Percentiles rank a stretch among this genome's conserved stretches.
Conservation (phyloP, 169 alveolate species). For the Plasmodium gallinaceum region DNA sequence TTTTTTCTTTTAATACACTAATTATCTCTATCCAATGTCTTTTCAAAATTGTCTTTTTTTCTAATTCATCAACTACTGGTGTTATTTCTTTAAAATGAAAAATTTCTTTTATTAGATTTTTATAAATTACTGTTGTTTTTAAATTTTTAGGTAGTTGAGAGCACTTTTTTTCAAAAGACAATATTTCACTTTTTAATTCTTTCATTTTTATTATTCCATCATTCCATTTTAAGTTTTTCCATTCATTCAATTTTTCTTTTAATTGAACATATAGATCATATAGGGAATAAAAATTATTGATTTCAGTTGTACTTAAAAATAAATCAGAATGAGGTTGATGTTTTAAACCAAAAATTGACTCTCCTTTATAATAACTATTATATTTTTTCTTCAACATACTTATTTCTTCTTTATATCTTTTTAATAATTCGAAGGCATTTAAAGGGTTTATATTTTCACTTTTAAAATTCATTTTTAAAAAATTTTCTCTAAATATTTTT, state of each 20-base stretch:
- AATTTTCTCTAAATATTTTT: constrained; percentile 47
- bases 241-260: constrained; percentile 81
- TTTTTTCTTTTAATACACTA: constrained; percentile 60
- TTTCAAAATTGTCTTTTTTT: constrained; percentile 92
- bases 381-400: constrained; percentile 86
- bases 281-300: constrained; percentile 93
- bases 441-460: constrained; percentile 37
- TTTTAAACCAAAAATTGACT: constrained; percentile 95
- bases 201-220: constrained; percentile 95
- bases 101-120: constrained; percentile 65
- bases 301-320: constrained; percentile 94
- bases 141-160: constrained; percentile 72
- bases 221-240: constrained; percentile 94
- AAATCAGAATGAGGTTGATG: constrained; percentile 95
- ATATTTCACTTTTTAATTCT: constrained; percentile 93
- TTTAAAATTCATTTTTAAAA: constrained; percentile 71
- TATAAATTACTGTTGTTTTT: constrained; percentile 77
- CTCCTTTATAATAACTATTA: constrained; percentile 93
- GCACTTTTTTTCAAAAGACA: constrained; percentile 90
- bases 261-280: constrained; percentile 91
- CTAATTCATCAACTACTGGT: constrained; percentile 93
- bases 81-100: constrained; percentile 82
- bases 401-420: constrained; percentile 79
- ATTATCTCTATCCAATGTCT: constrained; percentile 95
- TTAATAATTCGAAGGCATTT: constrained; percentile 79